Percentiles rank a stretch among this genome's conserved stretches.
These are phyloP conservation scores for Hypoxylon sp. DNA, from an alignment of 2,329 filamentous ascomycete species.

Conservation along the genomic window DNA sequence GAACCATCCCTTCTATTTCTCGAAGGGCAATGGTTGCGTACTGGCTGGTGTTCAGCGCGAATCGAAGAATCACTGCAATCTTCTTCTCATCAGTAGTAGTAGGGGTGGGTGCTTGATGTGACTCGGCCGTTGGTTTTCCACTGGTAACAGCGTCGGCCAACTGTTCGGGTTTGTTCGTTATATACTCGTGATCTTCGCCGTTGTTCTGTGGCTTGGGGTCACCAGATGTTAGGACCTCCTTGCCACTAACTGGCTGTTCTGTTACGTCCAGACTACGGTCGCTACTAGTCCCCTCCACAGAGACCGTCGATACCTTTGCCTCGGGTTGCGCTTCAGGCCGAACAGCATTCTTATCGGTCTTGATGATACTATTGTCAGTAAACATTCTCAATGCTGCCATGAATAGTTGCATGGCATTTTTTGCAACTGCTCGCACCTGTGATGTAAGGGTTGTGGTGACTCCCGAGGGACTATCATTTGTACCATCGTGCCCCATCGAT, in stretches of 20 bases:
- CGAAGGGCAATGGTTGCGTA: constrained; percentile 56
- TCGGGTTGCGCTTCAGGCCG: constrained; percentile 24
- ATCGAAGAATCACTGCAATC: constrained; percentile 55
- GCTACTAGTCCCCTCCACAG: constrained; percentile 2
- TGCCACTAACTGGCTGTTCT: not conserved
- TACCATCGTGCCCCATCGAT: constrained; percentile 13
- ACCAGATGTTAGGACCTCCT: not conserved
- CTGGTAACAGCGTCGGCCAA: constrained; percentile 15
- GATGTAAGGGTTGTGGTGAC: constrained; percentile 37
- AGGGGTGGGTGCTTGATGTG: constrained; percentile 1
- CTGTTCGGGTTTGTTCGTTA: constrained; percentile 16
- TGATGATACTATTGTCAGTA: constrained; percentile 45
- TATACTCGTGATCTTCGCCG: constrained; percentile 3
- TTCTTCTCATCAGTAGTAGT: constrained; percentile 46
- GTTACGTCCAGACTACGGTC: not conserved
- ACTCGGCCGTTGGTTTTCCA: constrained; percentile 10
- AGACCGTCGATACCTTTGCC: constrained; percentile 14
- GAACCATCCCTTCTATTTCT: constrained; percentile 51
- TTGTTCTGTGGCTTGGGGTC: constrained; percentile 1
- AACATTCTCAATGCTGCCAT: constrained; percentile 41
- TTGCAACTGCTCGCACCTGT: constrained; percentile 50
- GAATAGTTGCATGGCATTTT: constrained; percentile 39
- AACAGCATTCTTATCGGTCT: constrained; percentile 28
- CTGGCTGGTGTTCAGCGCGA: constrained; percentile 54
- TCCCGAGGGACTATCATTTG: constrained; percentile 31